phyloP scores from a whole-genome alignment of 139 green algal species.

The Edaphochlamys debaryana region DNA sequence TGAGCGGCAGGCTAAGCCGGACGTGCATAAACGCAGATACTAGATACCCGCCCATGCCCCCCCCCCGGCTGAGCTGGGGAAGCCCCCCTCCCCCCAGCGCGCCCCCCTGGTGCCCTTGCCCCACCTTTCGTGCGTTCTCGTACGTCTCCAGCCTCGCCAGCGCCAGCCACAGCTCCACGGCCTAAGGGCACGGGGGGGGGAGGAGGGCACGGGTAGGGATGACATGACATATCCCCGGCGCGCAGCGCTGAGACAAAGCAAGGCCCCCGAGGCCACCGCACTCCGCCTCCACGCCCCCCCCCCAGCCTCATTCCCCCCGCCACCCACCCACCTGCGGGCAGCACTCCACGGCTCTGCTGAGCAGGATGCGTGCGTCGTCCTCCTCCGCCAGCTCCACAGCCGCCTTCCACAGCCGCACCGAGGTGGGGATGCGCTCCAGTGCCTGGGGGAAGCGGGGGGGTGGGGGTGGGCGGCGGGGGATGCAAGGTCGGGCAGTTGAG shows the following conservation, averaged over 20 bases:
- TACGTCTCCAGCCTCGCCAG: slow-evolving; percentile 94
- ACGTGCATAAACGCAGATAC: too few species aligned
- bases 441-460: neutral
- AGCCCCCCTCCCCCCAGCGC: too few species aligned
- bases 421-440: slow-evolving; percentile 78
- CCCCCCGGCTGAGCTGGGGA: too few species aligned
- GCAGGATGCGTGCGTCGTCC: slow-evolving; percentile 90
- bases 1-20: too few species aligned
- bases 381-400: slow-evolving; percentile 93
- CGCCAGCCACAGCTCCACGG: slow-evolving; percentile 97
- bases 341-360: slow-evolving; percentile 96
- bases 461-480: neutral
- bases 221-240: too few species aligned
- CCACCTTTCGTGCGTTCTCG: slow-evolving; percentile 91
- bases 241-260: too few species aligned
- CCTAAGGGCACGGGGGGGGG: too few species aligned
- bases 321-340: slow-evolving; percentile 67
- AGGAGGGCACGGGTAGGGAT: neutral
- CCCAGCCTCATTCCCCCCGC: neutral
- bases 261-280: too few species aligned
- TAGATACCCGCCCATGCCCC: too few species aligned
- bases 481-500: too few species aligned
- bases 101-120: too few species aligned
- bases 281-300: neutral
- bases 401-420: slow-evolving; percentile 96